Evolutionary conservation across 2,329 filamentous ascomycete genomes (phyloP).

Genomic region (Alternaria novae-zelandiae): DNA sequence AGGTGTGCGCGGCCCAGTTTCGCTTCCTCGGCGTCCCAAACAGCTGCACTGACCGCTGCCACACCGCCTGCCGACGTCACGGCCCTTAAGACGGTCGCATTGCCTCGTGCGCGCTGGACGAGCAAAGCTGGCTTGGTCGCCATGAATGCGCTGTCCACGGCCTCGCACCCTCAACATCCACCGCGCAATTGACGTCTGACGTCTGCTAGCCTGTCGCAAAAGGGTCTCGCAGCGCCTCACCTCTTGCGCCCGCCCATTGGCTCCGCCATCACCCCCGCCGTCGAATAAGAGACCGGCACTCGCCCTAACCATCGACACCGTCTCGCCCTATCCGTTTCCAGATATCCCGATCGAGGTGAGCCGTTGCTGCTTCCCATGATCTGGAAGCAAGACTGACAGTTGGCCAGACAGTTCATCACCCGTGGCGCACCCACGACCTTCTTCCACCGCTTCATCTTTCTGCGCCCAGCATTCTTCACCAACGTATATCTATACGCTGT

Average conservation of each 20-base stretch:
- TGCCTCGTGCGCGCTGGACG: constrained; percentile 34
- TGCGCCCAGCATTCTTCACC: constrained; percentile 5
- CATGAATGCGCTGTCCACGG: constrained; percentile 50
- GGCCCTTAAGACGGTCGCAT: constrained; percentile 43
- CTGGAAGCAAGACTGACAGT: constrained; percentile 32
- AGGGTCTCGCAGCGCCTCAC: constrained; percentile 40
- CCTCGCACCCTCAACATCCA: constrained; percentile 35
- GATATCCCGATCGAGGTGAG: constrained; percentile 36
- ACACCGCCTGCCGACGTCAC: constrained; percentile 49
- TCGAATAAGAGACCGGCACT: constrained; percentile 44
- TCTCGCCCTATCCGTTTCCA: constrained; percentile 41
- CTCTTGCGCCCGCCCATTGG: constrained; percentile 43
- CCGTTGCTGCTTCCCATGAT: constrained; percentile 24
- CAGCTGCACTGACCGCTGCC: constrained; percentile 46
- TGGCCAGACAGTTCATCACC: constrained; percentile 28
- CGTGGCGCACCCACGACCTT: constrained; percentile 23
- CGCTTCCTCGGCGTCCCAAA: constrained; percentile 38
- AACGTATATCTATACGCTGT: constrained; percentile 20
- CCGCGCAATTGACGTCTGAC: constrained; percentile 41
- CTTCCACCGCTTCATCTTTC: constrained; percentile 31
- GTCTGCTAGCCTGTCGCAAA: constrained; percentile 42
- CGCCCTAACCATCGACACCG: constrained; percentile 31
- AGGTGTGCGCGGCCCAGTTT: constrained; percentile 27
- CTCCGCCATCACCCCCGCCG: constrained; percentile 24
- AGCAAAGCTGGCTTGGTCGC: constrained; percentile 43